phyloP scores from a whole-genome alignment of 1,284 basidiomycete genomes.

The Termitomyces sp. region DNA sequence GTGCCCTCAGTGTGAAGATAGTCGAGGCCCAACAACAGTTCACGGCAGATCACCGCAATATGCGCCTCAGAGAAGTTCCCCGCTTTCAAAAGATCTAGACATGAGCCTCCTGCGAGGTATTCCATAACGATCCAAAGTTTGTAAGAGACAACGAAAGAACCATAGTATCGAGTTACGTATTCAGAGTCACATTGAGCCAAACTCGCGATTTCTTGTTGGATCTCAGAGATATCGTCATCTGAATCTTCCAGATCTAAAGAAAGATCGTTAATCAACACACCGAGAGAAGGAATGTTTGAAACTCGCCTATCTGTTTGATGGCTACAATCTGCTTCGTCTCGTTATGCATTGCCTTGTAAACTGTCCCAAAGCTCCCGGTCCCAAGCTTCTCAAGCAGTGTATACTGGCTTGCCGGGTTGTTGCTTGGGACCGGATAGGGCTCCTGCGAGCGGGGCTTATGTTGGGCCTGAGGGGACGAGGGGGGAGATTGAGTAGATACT shows the following conservation, averaged over 20 bases:
- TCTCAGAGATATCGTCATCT: conserved; percentile 94
- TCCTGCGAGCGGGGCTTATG: conserved; percentile 41
- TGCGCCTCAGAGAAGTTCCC: conserved; percentile 88
- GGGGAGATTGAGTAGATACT: conserved; percentile 41
- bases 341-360: conserved; percentile 96
- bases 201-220: conserved; percentile 96
- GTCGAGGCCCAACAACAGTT: conserved; percentile 89
- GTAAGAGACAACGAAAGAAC: conserved; percentile 94
- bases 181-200: conserved; percentile 94
- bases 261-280: conserved; percentile 6
- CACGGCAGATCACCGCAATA: conserved; percentile 91
- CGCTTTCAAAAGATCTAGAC: conserved; percentile 90
- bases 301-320: conserved; percentile 93
- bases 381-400: conserved; percentile 93
- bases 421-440: conserved; percentile 65
- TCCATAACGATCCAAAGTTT: conserved; percentile 99
- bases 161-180: conserved; percentile 95
- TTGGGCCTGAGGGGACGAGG: conserved; percentile 44
- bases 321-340: conserved; percentile 92
- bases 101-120: conserved; percentile 96
- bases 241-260: conserved; percentile 76
- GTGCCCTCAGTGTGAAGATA: conserved; percentile 94
- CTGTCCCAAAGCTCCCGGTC: conserved; percentile 94
- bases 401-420: conserved; percentile 84
- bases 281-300: background rate